A percentile compares a stretch with the other conserved stretches of the same genome.
Conservation (phyloP, 768 basidiomycete genomes). For the Hypholoma sublateritium region DNA sequence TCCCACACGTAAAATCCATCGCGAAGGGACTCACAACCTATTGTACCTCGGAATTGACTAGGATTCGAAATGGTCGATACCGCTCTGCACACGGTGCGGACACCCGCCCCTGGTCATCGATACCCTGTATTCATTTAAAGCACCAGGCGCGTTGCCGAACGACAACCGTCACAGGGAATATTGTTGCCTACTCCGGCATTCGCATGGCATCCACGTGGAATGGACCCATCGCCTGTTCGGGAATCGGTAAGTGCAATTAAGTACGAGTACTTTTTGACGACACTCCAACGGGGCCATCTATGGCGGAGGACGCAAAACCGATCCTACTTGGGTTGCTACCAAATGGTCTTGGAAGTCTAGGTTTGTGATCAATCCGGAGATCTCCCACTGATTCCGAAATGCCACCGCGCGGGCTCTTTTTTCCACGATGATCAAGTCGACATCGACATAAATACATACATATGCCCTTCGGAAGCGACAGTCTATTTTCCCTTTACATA, state of each 20-base stretch:
- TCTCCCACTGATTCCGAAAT: conserved; percentile 39
- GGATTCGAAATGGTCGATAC: too few species aligned
- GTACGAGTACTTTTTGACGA: background rate
- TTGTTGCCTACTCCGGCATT: conserved; percentile 8
- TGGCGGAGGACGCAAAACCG: background rate
- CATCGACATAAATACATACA: conserved; percentile 12
- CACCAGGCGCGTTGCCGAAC: background rate
- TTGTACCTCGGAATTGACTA: background rate
- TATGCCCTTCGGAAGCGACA: conserved; percentile 28
- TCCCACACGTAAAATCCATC: background rate
- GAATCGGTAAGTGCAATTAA: conserved; percentile 1
- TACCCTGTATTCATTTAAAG: conserved; percentile 7
- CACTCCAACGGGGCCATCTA: background rate
- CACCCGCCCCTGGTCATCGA: background rate
- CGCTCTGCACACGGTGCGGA: background rate
- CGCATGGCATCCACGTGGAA: conserved; percentile 41
- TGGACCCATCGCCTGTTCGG: background rate
- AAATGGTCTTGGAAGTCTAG: conserved; percentile 18
- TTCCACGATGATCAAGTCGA: conserved; percentile 36
- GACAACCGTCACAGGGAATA: conserved; percentile 14
- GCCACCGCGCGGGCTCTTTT: conserved; percentile 29
- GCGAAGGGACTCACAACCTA: conserved; percentile 2
- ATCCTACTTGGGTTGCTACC: background rate
- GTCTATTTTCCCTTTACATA: conserved; percentile 25
- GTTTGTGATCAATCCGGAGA: conserved; percentile 34